Evolutionary conservation across 73 alveolate species (phyloP).

Genomic region (Tetrahymena thermophila): DNA sequence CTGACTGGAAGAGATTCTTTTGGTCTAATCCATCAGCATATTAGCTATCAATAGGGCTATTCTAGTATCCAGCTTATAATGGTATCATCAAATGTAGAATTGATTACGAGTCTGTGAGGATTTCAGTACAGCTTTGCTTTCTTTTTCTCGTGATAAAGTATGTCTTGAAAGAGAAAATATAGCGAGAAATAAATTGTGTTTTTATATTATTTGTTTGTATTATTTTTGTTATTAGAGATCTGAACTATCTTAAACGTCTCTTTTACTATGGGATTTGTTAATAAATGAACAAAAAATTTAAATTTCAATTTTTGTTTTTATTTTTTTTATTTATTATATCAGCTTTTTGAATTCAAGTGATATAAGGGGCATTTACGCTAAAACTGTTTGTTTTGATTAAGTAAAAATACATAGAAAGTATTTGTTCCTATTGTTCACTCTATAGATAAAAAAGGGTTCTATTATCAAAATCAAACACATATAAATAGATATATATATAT

Average conservation of each 20-base stretch:
- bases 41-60: background rate
- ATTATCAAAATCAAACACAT: background rate
- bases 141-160: background rate
- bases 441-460: background rate
- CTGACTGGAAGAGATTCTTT: background rate
- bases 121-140: background rate
- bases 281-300: background rate
- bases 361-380: background rate
- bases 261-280: background rate
- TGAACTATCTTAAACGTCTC: conserved; percentile 1
- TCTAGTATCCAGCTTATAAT: background rate
- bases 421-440: background rate
- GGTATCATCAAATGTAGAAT: background rate
- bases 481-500: no score
- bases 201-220: background rate
- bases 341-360: background rate
- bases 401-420: background rate
- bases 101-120: background rate
- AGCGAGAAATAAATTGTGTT: background rate
- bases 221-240: background rate
- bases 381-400: background rate
- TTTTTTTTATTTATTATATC: background rate
- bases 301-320: background rate
- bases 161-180: background rate
- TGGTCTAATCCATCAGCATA: background rate